Evolutionary conservation across 2,329 filamentous ascomycete species (phyloP), one percentile per base, ranked within the genome.

Genomic region (Metarhizium sp.): DNA sequence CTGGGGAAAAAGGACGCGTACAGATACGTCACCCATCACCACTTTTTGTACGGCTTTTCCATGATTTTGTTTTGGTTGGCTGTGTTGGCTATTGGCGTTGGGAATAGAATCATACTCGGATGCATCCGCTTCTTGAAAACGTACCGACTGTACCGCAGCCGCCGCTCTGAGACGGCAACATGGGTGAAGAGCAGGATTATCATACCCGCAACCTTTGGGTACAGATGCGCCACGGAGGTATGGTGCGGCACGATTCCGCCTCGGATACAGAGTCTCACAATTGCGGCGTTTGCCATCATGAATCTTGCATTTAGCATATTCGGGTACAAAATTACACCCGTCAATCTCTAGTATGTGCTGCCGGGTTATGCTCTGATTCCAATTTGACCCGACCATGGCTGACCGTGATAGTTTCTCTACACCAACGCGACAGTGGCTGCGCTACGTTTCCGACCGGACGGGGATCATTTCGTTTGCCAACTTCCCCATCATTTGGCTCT

Each of bases 401-500:
- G 5, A 61, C 52, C 10, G 2, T 11, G 2, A 5, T 40, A 76
- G 73, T 58, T 76, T 70, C 52, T 64, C 68, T 0, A 59, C 62
- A 0, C 55, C 61, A 0, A 63, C 63, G 2, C 66, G 63, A 5
- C 75, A 77, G 55, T 49, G 69, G 0, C 70, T 73, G 45, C 79
- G 83, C 1, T 86, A 84, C 55, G 72, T 82, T 0, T 79, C 81
- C 0, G 83, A 87, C 58, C 77, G 85, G 10, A 84, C 83, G 0
- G 84, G 85, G 0, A 78, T 85, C 36, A 74, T 88, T 29, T 79
- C 82, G 0, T 80, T 84, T 60, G 80, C 79, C 4, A 86, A 86
- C 59, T 75, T 88, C 6, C 81, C 83, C 0, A 62, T 86, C 2
- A 69, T 87, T 0, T 87, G 84, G 83, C 66, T 88, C 0, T 88